Conservation (phyloP, 2,329 filamentous ascomycete species). For the Penicillium thymicola region DNA sequence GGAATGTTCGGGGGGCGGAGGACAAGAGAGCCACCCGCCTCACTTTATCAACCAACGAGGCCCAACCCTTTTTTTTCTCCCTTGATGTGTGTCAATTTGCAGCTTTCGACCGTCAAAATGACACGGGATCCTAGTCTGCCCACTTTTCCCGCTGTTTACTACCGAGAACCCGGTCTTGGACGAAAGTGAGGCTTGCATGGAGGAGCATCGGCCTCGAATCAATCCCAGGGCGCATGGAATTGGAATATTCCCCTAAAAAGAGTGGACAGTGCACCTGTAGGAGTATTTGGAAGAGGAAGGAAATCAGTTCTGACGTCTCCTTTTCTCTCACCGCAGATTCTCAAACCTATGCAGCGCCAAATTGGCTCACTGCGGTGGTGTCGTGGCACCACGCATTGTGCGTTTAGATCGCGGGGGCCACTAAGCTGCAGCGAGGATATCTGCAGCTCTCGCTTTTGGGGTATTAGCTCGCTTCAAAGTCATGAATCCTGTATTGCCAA, state of each 20-base stretch:
- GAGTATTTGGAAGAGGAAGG: not conserved
- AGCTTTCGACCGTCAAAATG: slow-evolving; percentile 1
- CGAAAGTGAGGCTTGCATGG: slow-evolving; percentile 24
- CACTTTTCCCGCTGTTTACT: not conserved
- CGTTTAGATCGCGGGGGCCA: slow-evolving; percentile 14
- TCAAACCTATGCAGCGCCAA: slow-evolving; percentile 22
- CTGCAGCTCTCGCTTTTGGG: slow-evolving; percentile 22
- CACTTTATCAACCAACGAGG: slow-evolving; percentile 30
- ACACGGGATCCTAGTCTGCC: not conserved
- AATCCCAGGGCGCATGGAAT: not conserved
- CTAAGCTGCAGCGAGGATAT: slow-evolving; percentile 16
- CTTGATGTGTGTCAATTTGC: not conserved
- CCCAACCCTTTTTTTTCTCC: slow-evolving; percentile 29
- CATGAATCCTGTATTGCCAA: not conserved
- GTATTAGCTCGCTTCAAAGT: not conserved
- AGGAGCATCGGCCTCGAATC: slow-evolving; percentile 13
- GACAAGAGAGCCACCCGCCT: slow-evolving; percentile 26
- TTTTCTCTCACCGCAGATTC: slow-evolving; percentile 21
- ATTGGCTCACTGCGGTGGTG: slow-evolving; percentile 29
- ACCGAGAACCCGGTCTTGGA: slow-evolving; percentile 4
- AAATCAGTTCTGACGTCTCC: not conserved
- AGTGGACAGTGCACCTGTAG: not conserved
- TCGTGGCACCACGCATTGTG: slow-evolving; percentile 35
- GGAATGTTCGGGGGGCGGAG: slow-evolving; percentile 18
- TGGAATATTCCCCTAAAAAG: not conserved